Evolutionary conservation across 2,329 filamentous ascomycete genomes (phyloP), one percentile per base, ranked within the genome.

Genomic region (Xylariaceae sp.): DNA sequence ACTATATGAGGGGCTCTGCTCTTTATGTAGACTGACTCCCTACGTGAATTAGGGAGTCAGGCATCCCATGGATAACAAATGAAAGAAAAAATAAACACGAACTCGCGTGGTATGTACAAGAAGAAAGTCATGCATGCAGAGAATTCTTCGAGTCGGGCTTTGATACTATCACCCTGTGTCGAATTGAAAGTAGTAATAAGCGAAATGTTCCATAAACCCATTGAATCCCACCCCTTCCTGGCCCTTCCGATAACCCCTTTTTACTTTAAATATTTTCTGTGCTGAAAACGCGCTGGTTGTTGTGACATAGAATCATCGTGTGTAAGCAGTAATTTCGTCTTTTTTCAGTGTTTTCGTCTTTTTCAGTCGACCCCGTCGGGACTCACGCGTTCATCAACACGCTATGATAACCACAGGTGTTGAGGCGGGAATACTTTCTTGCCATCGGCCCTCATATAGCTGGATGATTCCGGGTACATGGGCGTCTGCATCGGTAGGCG

Each of bases 391-490:
- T 44, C 17, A 35, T 13, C 34, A 5, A 4, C 4, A 18, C 35
- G 34, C 58, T 62, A 64, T 51, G 57, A 42, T 42, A 64, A 18
- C 62, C 60, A 64, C 4, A 64, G 62, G 45, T 60, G 57, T 42
- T 52, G 44, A 4, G 62, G 62, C 15, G 60, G 53, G 42, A 50
- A 62, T 4, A 55, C 58, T 51, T 51, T 62, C 45, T 56, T 62
- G 34, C 68, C 68, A 35, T 70, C 66, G 1, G 68, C 68, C 51
- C 68, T 60, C 48, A 63, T 66, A 48, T 69, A 69, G 7, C 62
- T 60, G 2, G 59, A 51, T 4, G 60, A 52, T 4, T 52, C 35
- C 35, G 58, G 56, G 39, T 56, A 59, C 2, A 50, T 50, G 23
- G 53, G 59, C 52, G 51, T 53, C 10, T 57, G 54, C 56, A 58